Base-by-base conservation (phyloP, 2,329 filamentous ascomycete genomes). In the Westerdykella aurantiaca region DNA sequence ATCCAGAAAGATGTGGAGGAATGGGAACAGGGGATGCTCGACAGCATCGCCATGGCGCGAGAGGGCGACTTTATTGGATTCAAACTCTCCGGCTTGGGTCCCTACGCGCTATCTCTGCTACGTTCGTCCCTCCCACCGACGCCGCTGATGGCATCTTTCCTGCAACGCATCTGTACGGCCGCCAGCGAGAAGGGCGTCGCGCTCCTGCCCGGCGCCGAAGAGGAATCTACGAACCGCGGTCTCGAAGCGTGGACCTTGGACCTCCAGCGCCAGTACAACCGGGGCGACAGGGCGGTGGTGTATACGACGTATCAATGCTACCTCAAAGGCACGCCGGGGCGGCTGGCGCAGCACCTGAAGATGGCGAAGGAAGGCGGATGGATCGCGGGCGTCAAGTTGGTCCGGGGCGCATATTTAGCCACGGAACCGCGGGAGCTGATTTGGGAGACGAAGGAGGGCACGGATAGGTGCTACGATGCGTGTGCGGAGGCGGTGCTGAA, bases 121-220 rank as follows among this genome's bases (percentile, higher is more conserved):
- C 75, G 80, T 34, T 74, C 79, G 45, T 77, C 82, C 39, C 71
- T 80, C 3, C 73, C 77, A 2, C 83, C 87, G 0, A 79, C 80
- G 1, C 72, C 77, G 4, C 76, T 78, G 6, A 81, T 95, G 57
- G 75, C 78, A 41, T 69, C 77, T 12, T 84, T 86, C 12, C 86
- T 95, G 49, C 79, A 86, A 52, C 74, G 80, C 39, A 83, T 94
- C 51, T 94, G 88, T 68, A 72, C 82, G 38, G 77, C 85, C 13
- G 88, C 88, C 0, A 75, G 79, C 2, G 71, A 78, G 31, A 81
- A 83, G 41, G 80, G 83, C 18, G 80, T 95, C 2, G 77, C 80
- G 3, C 75, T 96, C 1, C 78, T 95, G 2, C 88, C 95, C 49
- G 88, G 94, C 50, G 90, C 88, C 1, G 90, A 96, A 68, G 88